Evolutionary conservation across 345 rosid species (phyloP).

Genomic region (Citrus reticulata): DNA sequence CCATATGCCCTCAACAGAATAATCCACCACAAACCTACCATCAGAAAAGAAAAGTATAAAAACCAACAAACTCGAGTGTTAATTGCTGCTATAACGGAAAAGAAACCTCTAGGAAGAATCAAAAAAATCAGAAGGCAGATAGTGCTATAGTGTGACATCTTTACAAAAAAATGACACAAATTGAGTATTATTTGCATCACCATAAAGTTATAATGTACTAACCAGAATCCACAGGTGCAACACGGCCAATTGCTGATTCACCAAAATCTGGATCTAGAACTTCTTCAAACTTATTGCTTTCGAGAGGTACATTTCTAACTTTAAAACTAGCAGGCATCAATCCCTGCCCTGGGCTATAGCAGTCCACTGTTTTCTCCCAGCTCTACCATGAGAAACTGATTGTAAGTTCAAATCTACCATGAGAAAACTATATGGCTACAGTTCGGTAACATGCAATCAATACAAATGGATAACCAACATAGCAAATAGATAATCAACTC

Average conservation of each 20-base stretch:
- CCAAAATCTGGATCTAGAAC: constrained; percentile 93
- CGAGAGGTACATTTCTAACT: constrained; percentile 66
- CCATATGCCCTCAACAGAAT: constrained; percentile 83
- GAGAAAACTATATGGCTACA: background rate
- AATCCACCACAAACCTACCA: constrained; percentile 88
- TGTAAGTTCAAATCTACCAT: background rate
- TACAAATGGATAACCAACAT: background rate
- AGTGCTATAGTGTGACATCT: background rate
- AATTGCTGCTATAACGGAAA: background rate
- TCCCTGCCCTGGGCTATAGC: constrained; percentile 92
- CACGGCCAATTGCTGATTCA: constrained; percentile 92
- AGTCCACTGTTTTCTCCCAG: constrained; percentile 96
- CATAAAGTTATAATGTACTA: constrained; percentile 11
- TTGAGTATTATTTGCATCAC: background rate
- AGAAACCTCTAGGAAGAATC: background rate
- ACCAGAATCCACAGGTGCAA: constrained; percentile 97
- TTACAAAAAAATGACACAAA: background rate
- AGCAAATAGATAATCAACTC: background rate
- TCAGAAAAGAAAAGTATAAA: background rate
- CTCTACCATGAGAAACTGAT: constrained; percentile 38
- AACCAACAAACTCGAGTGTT: background rate
- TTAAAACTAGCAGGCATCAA: constrained; percentile 95
- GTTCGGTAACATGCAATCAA: background rate
- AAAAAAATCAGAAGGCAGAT: background rate
- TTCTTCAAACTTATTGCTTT: constrained; percentile 64